Base-by-base conservation (phyloP, 2,329 filamentous ascomycete genomes). In the Pseudohalonectria lignicola region DNA sequence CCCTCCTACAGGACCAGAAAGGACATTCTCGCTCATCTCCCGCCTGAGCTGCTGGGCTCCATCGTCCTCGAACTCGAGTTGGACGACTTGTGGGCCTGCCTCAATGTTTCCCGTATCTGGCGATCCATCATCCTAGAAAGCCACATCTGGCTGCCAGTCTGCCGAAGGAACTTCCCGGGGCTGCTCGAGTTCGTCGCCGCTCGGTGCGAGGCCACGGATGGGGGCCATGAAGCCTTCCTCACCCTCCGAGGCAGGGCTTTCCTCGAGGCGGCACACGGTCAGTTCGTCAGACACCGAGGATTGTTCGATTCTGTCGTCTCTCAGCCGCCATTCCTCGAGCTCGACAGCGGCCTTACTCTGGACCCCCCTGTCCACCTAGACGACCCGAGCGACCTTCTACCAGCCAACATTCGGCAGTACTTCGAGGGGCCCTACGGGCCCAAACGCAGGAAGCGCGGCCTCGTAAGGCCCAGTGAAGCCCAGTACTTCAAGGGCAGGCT, bases 21-120 rank as follows among this genome's bases (percentile, higher is more conserved):
- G 15, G 46, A 48, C 28, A 23, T 48, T 11, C 35, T 45, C 19
- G 34, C 20, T 5, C 40, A 40, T 0, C 39, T 50, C 26, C 46
- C 48, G 10, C 20, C 36, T 4, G 47, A 50, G 40, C 42, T 50
- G 34, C 43, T 41, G 39, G 28, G 49, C 11, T 32, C 40, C 5
- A 36, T 49, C 4, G 34, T 40, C 10, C 17, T 39, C 23, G 34
- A 28, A 3, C 41, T 50, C 13, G 41, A 39, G 4, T 38, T 40
- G 5, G 33, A 26, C 3, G 45, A 49, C 23, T 16, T 50, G 12
- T 43, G 45, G 18, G 18, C 25, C 34, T 46, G 43, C 16, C 19
- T 48, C 4, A 15, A 44, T 11, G 48, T 50, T 12, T 49, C 45
- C 7, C 23, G 23, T 10, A 13, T 10, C 3, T 50, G 48, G 48